A percentile compares a stretch with the other conserved stretches of the same genome.
These are phyloP conservation scores for Colletotrichum magnum DNA, from an alignment of 2,329 filamentous ascomycete genomes.

Conservation along the genomic window DNA sequence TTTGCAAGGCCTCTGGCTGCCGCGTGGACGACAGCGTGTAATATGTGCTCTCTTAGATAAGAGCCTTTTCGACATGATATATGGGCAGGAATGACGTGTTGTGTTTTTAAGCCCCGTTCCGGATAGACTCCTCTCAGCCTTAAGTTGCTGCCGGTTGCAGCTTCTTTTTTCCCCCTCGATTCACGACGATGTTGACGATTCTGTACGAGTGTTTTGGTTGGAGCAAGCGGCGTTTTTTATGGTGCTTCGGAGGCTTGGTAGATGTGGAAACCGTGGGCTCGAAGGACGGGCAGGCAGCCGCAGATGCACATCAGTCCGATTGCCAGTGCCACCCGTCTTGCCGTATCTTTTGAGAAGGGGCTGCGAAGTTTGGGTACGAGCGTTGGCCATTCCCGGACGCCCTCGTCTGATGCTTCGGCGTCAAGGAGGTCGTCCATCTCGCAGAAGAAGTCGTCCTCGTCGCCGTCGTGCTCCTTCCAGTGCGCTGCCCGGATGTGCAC, in stretches of 20 bases:
- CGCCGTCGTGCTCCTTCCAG: slow-evolving; percentile 39
- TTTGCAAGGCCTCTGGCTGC: slow-evolving; percentile 5
- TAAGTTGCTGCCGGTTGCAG: slow-evolving; percentile 3
- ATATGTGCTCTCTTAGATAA: slow-evolving; percentile 30
- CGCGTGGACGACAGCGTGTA: slow-evolving; percentile 16
- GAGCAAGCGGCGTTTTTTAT: neutral
- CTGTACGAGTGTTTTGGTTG: neutral
- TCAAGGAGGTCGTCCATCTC: slow-evolving; percentile 32
- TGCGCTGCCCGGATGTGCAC: slow-evolving; percentile 38
- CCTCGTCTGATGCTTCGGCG: slow-evolving; percentile 12
- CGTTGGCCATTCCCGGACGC: slow-evolving; percentile 23
- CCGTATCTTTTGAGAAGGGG: slow-evolving; percentile 43
- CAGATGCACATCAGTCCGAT: slow-evolving; percentile 50
- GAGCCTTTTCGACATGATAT: slow-evolving; percentile 27
- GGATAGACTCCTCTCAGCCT: slow-evolving; percentile 37
- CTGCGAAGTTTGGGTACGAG: slow-evolving; percentile 35
- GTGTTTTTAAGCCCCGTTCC: neutral
- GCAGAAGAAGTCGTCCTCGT: slow-evolving; percentile 40
- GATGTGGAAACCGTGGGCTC: slow-evolving; percentile 37
- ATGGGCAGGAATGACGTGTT: slow-evolving; percentile 19
- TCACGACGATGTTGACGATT: slow-evolving; percentile 2
- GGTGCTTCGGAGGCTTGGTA: slow-evolving; percentile 34
- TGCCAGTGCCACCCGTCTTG: slow-evolving; percentile 47
- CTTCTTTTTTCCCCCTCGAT: neutral
- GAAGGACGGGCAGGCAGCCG: slow-evolving; percentile 40